phyloP scores from a whole-genome alignment of 805 yeast genomes.

The Candida germanica region DNA sequence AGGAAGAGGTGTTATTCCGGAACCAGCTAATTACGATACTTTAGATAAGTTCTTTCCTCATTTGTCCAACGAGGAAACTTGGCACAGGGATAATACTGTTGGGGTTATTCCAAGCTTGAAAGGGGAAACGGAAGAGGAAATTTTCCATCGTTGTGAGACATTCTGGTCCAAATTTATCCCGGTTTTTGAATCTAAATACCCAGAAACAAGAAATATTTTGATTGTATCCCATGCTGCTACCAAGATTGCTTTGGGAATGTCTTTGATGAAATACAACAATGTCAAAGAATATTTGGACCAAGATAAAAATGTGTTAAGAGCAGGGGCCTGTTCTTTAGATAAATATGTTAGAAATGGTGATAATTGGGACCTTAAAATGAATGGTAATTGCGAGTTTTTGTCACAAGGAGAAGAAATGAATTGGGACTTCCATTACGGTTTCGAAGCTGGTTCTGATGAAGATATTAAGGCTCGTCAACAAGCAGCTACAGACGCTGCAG shows the following conservation, averaged over 20 bases:
- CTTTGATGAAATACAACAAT: conserved; percentile 51
- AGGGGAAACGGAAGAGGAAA: conserved; percentile 77
- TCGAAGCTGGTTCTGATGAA: conserved; percentile 88
- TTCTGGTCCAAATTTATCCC: conserved; percentile 61
- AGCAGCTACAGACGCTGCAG: conserved; percentile 23
- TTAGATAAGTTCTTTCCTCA: conserved; percentile 54
- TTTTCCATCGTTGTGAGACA: conserved; percentile 55
- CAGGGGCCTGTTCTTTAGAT: conserved; percentile 86
- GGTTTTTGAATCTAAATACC: conserved; percentile 52
- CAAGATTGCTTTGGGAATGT: conserved; percentile 82
- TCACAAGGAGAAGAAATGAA: conserved; percentile 86
- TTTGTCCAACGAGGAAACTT: conserved; percentile 28
- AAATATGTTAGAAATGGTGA: conserved; percentile 37
- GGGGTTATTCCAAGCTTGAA: conserved; percentile 55
- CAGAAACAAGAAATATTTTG: conserved; percentile 59
- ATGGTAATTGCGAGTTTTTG: conserved; percentile 73
- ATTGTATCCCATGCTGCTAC: conserved; percentile 94
- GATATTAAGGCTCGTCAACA: conserved; percentile 60
- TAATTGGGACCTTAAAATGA: conserved; percentile 61
- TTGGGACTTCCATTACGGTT: conserved; percentile 76
- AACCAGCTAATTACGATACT: conserved; percentile 53
- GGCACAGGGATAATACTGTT: conserved; percentile 51
- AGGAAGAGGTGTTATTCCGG: conserved; percentile 65
- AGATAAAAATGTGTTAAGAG: conserved; percentile 44
- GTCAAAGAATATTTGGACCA: conserved; percentile 52